Percentiles rank a stretch among this genome's conserved stretches.
These are phyloP conservation scores for Infundibulicybe gibba DNA, from an alignment of 768 basidiomycete species.

Conservation along the genomic window DNA sequence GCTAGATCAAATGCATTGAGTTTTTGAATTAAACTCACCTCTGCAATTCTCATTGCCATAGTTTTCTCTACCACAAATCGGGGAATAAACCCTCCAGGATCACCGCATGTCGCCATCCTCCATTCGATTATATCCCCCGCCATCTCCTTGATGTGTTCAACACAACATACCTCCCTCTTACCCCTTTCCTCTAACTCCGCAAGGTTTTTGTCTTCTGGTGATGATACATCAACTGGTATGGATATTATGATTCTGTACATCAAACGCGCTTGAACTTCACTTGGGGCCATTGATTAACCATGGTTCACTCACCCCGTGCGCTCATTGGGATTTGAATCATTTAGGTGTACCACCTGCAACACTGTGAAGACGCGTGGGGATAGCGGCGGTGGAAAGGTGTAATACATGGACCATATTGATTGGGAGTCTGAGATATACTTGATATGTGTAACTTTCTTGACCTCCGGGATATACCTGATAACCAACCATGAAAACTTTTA, in stretches of 20 bases:
- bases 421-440: constrained; percentile 49
- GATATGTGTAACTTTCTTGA: constrained; percentile 51
- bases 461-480: constrained; percentile 45
- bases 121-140: constrained; percentile 51
- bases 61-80: constrained; percentile 42
- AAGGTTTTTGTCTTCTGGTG: constrained; percentile 35
- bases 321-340: constrained; percentile 28
- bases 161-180: constrained; percentile 52
- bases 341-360: constrained; percentile 42
- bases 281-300: background rate
- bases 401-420: constrained; percentile 56
- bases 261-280: background rate
- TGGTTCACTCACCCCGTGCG: constrained; percentile 41
- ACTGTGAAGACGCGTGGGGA: constrained; percentile 63
- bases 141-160: constrained; percentile 52
- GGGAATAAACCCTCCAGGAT: constrained; percentile 53
- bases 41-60: constrained; percentile 46
- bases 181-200: constrained; percentile 51
- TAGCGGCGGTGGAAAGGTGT: constrained; percentile 52
- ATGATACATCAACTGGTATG: constrained; percentile 52
- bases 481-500: too few species aligned
- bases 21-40: constrained; percentile 27
- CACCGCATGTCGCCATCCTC: constrained; percentile 57
- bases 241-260: constrained; percentile 33
- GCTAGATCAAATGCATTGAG: constrained; percentile 4